Conservation (phyloP, 2,329 filamentous ascomycete genomes). For the Rhynchosporium agropyri region DNA sequence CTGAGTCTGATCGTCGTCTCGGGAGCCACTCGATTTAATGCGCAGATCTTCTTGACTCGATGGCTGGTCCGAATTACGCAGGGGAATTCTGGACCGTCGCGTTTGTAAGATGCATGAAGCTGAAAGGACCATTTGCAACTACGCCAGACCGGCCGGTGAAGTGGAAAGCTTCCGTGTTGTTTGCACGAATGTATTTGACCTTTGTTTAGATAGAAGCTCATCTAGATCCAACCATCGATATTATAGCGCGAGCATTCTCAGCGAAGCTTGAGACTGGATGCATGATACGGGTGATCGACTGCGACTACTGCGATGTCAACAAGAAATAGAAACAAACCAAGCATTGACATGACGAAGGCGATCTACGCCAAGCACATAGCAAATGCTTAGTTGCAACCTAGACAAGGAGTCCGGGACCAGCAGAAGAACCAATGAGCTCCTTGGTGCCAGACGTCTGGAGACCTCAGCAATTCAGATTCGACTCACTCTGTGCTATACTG, state of each 20-base stretch:
- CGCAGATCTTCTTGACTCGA: not conserved
- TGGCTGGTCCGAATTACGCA: not conserved
- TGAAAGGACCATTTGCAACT: constrained; percentile 45
- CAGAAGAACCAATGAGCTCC: not conserved
- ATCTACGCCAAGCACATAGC: constrained; percentile 8
- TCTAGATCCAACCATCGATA: too few relatives aligned
- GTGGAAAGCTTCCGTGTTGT: constrained; percentile 9
- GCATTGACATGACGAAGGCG: constrained; percentile 13
- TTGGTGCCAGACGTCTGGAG: not conserved
- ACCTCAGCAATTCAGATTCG: not conserved
- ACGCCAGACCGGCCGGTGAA: constrained; percentile 17
- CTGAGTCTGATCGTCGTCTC: not conserved
- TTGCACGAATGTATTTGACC: not conserved
- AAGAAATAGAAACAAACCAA: not conserved
- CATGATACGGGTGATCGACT: not conserved
- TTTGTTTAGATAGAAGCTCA: too few relatives aligned
- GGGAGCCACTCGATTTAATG: constrained; percentile 10
- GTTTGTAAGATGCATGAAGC: constrained; percentile 53
- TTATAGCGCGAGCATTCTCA: too few relatives aligned
- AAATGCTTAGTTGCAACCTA: constrained; percentile 10
- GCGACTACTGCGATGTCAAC: not conserved
- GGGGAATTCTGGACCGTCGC: constrained; percentile 30
- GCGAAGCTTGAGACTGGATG: too few relatives aligned
- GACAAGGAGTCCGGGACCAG: constrained; percentile 2
- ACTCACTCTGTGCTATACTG: not conserved